Conservation (phyloP, 208 protist species). For the Acanthamoeba sp. region DNA sequence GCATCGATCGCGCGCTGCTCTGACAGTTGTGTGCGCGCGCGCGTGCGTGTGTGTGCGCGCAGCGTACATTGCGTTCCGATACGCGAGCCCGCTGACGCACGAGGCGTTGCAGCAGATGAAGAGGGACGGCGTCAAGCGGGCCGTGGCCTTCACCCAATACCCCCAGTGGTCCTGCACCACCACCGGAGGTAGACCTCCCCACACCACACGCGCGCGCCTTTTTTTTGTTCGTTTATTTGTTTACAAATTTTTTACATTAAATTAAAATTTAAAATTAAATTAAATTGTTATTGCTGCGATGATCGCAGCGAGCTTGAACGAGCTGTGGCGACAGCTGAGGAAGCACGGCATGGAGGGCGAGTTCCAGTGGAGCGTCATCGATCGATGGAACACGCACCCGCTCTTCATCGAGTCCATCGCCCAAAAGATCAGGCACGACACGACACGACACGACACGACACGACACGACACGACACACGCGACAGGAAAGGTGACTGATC, state of each 20-base stretch:
- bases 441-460: background rate
- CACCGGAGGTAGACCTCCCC: constrained; percentile 71
- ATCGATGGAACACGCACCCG: constrained; percentile 84
- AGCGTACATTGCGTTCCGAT: constrained; percentile 87
- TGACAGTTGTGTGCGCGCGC: background rate
- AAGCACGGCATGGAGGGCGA: constrained; percentile 31
- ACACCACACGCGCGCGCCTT: too few relatives aligned
- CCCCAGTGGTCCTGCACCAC: constrained; percentile 89
- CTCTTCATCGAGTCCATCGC: constrained; percentile 79
- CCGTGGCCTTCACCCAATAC: constrained; percentile 89
- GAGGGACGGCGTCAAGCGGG: constrained; percentile 83
- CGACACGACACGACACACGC: too few relatives aligned
- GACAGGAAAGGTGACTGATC: too few relatives aligned
- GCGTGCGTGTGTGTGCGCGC: background rate
- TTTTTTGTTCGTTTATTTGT: too few relatives aligned
- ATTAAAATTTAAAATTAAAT: too few relatives aligned
- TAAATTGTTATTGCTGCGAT: background rate
- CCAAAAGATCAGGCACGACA: constrained; percentile 1
- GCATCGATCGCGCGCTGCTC: background rate
- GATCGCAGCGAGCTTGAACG: constrained; percentile 75
- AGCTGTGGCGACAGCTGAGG: constrained; percentile 78
- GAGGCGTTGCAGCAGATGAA: constrained; percentile 85
- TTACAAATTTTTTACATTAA: too few relatives aligned
- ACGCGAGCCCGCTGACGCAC: constrained; percentile 86
- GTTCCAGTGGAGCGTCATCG: constrained; percentile 87